Evolutionary conservation across 305 asterid species (phyloP), one percentile per base, ranked within the genome.

Genomic region (Withania somnifera): DNA sequence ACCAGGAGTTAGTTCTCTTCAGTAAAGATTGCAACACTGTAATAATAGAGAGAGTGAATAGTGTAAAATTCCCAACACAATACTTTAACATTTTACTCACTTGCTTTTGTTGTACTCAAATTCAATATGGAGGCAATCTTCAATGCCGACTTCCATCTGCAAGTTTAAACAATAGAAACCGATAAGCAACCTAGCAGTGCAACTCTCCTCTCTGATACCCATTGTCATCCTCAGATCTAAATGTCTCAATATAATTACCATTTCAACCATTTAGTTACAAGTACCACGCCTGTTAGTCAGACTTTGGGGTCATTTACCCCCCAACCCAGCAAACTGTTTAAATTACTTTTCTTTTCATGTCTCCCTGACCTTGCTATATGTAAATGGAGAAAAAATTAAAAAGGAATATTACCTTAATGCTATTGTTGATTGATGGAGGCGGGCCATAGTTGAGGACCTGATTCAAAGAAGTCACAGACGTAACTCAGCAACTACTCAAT

Each of bases 91-190:
- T 2, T 78, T 63, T 77, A 88, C 98, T 84, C 88, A 94, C 98
- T 96, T 96, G 98, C 97, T 92, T 91, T 93, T 94, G 80, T 94
- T 94, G 93, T 96, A 96, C 90, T 94, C 98, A 69, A 96, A 96
- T 90, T 96, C 99, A 45, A 96, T 96, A 83, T 96, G 99, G 83
- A 96, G 99, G 88, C 99, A 96, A 89, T 94, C 99, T 84, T 96
- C 99, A 45, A 96, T 96, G 64, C 99, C 99, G 68, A 96, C 99
- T 86, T 96, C 99, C 99, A 96, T 96, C 99, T 96, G 87, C 91
- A 88, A 82, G 82, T 78, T 61, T 32, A 82, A 80, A 56, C 79
- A 63, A 54, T 36, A 78, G 81, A 6, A 40, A 82, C 38, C 77
- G 17, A 36, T 10, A 50, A 79, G 83, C 36, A 82, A 54, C 47